Conservation (phyloP, 2,329 filamentous ascomycete genomes). For the Fusarium tuaranense region DNA sequence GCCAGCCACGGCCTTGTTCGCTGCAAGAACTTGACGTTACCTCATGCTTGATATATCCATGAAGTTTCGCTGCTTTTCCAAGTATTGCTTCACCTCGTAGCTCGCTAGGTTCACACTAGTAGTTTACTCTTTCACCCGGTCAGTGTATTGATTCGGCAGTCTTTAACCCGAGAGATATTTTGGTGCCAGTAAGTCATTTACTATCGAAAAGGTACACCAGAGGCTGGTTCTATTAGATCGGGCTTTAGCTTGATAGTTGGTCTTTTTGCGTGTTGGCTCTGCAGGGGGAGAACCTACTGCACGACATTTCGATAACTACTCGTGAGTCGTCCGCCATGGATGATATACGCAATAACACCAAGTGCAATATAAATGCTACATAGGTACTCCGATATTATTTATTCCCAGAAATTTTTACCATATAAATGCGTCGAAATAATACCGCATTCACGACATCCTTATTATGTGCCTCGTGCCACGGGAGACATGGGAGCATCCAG, state of each 20-base stretch:
- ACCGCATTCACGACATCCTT: not conserved
- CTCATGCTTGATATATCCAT: not conserved
- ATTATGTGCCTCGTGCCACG: not conserved
- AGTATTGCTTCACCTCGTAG: not conserved
- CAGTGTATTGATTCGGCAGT: not conserved
- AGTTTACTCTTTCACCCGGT: not conserved
- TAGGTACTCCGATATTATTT: too few species aligned
- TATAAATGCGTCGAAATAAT: not conserved
- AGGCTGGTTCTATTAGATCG: not conserved
- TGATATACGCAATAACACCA: not conserved
- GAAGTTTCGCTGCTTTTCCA: not conserved
- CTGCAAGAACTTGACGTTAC: too few species aligned
- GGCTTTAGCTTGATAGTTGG: not conserved
- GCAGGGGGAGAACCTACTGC: not conserved
- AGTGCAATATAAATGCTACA: too few species aligned
- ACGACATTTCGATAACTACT: not conserved
- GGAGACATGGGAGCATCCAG: not conserved
- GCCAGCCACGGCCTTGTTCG: accelerated
- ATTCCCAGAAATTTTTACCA: too few species aligned
- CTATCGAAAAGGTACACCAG: not conserved
- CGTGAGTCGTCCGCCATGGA: not conserved
- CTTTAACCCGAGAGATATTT: not conserved
- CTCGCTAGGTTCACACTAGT: not conserved
- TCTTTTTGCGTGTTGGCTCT: not conserved
- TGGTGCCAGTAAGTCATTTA: not conserved